A percentile compares a stretch with the other conserved stretches of the same genome.
phyloP scores from a whole-genome alignment of 495 filamentous ascomycete species.

The Podospora appendiculata region DNA sequence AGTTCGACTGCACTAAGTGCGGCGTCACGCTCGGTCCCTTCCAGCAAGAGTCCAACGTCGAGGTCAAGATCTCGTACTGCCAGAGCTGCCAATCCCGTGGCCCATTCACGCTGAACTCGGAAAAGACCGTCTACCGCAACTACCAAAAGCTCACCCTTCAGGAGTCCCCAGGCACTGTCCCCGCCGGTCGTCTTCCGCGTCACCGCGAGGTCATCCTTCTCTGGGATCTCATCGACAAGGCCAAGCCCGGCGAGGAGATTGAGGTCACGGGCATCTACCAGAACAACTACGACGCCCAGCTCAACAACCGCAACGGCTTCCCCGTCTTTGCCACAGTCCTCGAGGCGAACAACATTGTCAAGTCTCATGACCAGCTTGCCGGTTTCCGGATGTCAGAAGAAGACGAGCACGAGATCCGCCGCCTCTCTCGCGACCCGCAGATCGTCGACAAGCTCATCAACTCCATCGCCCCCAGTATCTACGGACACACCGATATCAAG shows the following conservation, averaged over 20 bases:
- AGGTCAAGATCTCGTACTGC: conserved; percentile 94
- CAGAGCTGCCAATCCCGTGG: conserved; percentile 96
- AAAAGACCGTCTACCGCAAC: conserved; percentile 99
- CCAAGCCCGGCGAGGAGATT: conserved; percentile 96
- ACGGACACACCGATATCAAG: conserved; percentile 96
- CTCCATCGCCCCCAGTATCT: conserved; percentile 95
- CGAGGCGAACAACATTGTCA: conserved; percentile 94
- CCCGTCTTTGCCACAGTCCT: conserved; percentile 97
- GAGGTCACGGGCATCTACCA: conserved; percentile 96
- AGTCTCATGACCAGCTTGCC: conserved; percentile 95
- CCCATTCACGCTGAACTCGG: conserved; percentile 91
- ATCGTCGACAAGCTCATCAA: conserved; percentile 92
- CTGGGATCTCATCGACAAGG: conserved; percentile 94
- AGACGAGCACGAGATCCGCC: conserved; percentile 87
- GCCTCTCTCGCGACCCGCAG: conserved; percentile 76
- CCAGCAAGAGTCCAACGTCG: conserved; percentile 91
- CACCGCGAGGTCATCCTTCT: conserved; percentile 93
- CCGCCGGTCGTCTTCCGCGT: conserved; percentile 88
- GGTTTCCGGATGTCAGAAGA: conserved; percentile 95
- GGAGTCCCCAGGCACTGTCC: conserved; percentile 95
- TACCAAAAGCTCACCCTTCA: conserved; percentile 98
- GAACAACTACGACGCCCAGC: conserved; percentile 94
- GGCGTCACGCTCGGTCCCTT: conserved; percentile 87
- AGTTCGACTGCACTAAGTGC: conserved; percentile 94
- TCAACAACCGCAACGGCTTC: conserved; percentile 99